These are phyloP conservation scores for Lecanosticta acicola DNA, from an alignment of 2,329 filamentous ascomycete species.

Conservation along the genomic window DNA sequence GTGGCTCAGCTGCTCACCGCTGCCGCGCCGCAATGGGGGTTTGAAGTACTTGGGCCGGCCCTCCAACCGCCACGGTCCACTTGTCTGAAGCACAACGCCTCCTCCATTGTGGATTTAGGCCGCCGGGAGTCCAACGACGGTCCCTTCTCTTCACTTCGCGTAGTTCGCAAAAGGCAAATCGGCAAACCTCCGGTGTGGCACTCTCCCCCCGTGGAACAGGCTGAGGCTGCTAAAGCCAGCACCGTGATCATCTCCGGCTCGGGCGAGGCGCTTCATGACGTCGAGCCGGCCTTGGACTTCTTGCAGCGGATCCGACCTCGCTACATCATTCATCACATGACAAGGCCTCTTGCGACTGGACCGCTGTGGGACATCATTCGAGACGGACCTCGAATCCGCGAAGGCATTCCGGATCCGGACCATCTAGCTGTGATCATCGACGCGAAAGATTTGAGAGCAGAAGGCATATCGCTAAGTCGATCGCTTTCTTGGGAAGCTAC, in stretches of 20 bases:
- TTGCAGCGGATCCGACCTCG: conserved; percentile 26
- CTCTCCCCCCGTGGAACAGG: conserved; percentile 23
- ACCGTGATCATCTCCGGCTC: conserved; percentile 32
- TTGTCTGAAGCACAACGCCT: conserved; percentile 29
- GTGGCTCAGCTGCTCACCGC: conserved; percentile 32
- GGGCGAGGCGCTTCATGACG: conserved; percentile 26
- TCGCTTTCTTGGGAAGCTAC: conserved; percentile 32
- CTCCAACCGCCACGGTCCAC: conserved; percentile 22
- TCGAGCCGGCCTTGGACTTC: conserved; percentile 33
- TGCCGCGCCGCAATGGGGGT: conserved; percentile 26
- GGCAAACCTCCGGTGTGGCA: conserved; percentile 28
- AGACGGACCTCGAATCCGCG: conserved; percentile 28
- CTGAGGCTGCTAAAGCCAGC: conserved; percentile 14
- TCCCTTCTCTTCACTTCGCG: conserved; percentile 15
- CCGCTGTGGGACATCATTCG: conserved; percentile 32
- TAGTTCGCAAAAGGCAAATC: conserved; percentile 23
- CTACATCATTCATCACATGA: conserved; percentile 34
- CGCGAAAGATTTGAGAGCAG: conserved; percentile 31
- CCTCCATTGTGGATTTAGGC: conserved; percentile 26
- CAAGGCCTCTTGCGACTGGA: conserved; percentile 29
- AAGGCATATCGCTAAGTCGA: conserved; percentile 31
- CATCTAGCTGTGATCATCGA: conserved; percentile 32
- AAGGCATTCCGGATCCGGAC: conserved; percentile 29
- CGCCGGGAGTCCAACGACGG: conserved; percentile 5
- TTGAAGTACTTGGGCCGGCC: conserved; percentile 27